Evolutionary conservation across 768 basidiomycete genomes (phyloP).

Genomic region (Amanita rimosa): DNA sequence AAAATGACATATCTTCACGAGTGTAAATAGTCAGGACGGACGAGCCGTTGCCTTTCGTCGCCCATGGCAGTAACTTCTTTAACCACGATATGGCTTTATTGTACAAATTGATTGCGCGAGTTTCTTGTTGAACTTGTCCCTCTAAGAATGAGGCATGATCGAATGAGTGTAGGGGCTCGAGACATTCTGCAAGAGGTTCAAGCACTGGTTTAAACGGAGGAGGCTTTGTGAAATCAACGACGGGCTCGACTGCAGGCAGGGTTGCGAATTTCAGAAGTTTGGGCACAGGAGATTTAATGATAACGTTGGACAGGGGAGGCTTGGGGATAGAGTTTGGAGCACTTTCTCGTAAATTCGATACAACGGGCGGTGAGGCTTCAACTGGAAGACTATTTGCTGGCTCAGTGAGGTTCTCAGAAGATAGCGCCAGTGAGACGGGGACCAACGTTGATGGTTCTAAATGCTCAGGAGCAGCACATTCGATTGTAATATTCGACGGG

Average conservation of each 20-base stretch:
- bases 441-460: neutral
- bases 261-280: neutral
- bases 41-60: neutral
- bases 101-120: neutral
- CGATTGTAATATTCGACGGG: neutral
- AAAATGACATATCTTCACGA: neutral
- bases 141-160: neutral
- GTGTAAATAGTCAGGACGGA: neutral
- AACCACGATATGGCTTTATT: neutral
- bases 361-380: neutral
- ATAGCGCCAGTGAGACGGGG: neutral
- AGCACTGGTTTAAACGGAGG: neutral
- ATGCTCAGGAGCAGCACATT: neutral
- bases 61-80: neutral
- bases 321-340: neutral
- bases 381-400: neutral
- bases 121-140: neutral
- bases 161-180: neutral
- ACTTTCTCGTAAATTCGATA: neutral
- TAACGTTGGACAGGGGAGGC: neutral
- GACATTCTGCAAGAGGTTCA: neutral
- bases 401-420: neutral
- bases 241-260: neutral
- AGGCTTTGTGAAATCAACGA: neutral
- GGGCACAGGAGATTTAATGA: neutral